These are phyloP conservation scores for Zymoseptoria passerinii DNA, from an alignment of 2,329 filamentous ascomycete species.

Conservation along the genomic window DNA sequence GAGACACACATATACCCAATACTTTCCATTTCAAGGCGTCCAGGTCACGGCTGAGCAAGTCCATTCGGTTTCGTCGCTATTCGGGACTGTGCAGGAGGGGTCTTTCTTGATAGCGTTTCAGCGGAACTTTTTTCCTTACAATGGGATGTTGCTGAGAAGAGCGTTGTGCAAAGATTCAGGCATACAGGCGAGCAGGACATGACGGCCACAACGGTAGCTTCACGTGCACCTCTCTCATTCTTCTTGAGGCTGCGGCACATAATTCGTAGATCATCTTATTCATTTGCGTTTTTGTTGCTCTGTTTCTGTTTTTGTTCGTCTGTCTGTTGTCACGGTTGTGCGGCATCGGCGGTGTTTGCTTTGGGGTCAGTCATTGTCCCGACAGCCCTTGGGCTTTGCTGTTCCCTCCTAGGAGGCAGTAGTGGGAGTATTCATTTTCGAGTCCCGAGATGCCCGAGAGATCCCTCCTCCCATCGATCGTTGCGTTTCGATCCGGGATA, in stretches of 20 bases:
- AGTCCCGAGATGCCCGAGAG: no score
- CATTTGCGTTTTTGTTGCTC: background rate
- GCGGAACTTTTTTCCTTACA: background rate
- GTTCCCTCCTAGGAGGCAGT: no score
- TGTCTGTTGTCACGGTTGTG: background rate
- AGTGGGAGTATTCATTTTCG: no score
- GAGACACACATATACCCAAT: constrained; percentile 1
- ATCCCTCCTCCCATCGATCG: no score
- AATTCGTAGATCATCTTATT: background rate
- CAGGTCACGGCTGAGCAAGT: background rate
- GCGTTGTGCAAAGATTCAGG: no score
- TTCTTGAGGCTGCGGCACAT: background rate
- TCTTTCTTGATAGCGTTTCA: constrained; percentile 13
- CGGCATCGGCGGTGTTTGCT: background rate
- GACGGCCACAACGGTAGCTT: no score
- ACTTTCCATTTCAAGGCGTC: background rate
- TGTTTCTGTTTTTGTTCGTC: background rate
- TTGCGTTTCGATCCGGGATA: no score
- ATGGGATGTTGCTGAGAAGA: no score
- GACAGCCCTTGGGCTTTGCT: background rate
- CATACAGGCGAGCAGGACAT: no score
- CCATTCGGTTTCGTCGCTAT: background rate
- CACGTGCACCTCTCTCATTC: background rate
- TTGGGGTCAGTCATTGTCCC: background rate
- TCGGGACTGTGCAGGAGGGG: background rate